phyloP scores from a whole-genome alignment of 345 rosid species.

The Citrus reticulata region DNA sequence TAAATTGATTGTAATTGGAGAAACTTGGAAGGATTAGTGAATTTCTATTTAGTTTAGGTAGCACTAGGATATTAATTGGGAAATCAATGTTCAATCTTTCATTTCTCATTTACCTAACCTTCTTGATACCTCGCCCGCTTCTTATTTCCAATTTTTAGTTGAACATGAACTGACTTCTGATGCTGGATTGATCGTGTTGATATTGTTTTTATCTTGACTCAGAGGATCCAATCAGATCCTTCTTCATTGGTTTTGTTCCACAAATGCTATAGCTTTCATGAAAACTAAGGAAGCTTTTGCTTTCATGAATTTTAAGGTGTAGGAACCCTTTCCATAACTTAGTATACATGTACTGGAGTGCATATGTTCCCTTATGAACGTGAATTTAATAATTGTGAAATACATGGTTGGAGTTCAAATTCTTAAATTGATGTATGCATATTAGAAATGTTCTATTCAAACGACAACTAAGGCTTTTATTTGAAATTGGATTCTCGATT shows the following conservation, averaged over 20 bases:
- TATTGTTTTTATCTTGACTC: background rate
- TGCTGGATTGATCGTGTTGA: background rate
- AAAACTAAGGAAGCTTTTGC: background rate
- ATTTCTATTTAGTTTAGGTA: background rate
- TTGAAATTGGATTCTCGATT: background rate
- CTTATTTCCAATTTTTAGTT: background rate
- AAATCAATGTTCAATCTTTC: too few relatives aligned
- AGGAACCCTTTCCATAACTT: too few relatives aligned
- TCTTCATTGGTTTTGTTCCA: background rate
- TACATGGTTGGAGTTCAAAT: background rate
- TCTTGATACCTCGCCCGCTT: background rate
- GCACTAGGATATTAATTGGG: too few relatives aligned
- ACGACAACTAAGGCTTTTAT: background rate
- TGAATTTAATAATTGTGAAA: background rate
- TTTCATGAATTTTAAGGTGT: background rate
- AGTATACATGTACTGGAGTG: background rate
- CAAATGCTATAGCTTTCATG: background rate
- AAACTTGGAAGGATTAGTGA: background rate
- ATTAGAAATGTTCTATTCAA: background rate
- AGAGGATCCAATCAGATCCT: background rate
- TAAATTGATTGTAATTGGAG: background rate
- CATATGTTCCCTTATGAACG: background rate
- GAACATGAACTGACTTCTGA: background rate
- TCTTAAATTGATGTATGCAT: background rate
- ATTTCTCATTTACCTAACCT: too few relatives aligned